Evolutionary conservation across 2,329 filamentous ascomycete species (phyloP), one percentile per base, ranked within the genome.

Genomic region (Penicillium sp.): DNA sequence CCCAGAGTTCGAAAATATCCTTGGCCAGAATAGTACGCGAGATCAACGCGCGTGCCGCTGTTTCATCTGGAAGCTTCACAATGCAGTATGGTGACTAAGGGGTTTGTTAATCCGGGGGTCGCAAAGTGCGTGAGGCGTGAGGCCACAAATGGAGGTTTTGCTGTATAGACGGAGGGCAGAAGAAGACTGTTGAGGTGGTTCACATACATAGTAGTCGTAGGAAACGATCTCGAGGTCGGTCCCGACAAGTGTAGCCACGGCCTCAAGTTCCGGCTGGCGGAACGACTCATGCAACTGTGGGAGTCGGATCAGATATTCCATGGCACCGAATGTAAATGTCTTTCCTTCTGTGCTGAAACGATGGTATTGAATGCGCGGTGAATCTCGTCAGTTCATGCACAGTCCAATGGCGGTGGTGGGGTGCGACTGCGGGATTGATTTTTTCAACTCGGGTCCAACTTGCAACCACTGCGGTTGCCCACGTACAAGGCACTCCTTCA

Each of bases 231-330:
- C 76, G 36, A 96, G 61, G 16, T 83, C 67, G 23, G 93, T 71
- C 7, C 75, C 75, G 40, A 82, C 78, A 4, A 91, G 63, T 7
- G 80, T 71, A 3, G 88, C 89, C 14, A 98, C 73, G 16, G 93
- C 83, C 58, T 91, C 73, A 10, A 95, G 78, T 66, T 98, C 93
- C 3, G 90, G 80, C 40, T 81, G 74, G 26, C 91, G 84, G 63
- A 98, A 98, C n/a, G 80, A 84, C 71, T 96, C 88, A 64, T 97
- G 90, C 43, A 79, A 75, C 67, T 97, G 93, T 30, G 84, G 85
- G 62, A 97, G 89, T 56, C 91, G 86, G 50, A 98, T 82, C 45
- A 98, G 77, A 60, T 87, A 97, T 47, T 94, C 80, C 80, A 78
- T 78, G 33, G 13, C 40, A 35, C n/a, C n/a, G 26, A 9, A 9